phyloP scores from a whole-genome alignment of 371 early-diverging fungal species.

The Mucor racemosus region DNA sequence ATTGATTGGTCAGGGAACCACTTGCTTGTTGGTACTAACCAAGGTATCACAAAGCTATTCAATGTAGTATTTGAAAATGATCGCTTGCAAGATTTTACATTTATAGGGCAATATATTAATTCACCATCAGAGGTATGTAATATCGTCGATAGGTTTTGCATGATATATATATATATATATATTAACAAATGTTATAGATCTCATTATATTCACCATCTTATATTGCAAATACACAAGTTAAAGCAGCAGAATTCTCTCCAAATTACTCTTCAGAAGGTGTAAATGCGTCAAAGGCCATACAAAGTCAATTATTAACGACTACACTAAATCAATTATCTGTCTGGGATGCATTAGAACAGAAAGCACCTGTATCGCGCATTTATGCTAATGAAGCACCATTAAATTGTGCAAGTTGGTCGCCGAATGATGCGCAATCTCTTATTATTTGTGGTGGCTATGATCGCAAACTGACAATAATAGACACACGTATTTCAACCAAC shows the following conservation, averaged over 20 bases:
- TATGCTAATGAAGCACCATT: conserved; percentile 11
- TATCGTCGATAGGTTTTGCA: background rate
- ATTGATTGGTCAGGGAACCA: conserved; percentile 40
- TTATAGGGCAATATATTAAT: conserved; percentile 28
- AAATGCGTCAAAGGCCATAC: background rate
- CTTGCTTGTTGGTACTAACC: conserved; percentile 33
- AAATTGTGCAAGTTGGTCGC: conserved; percentile 44
- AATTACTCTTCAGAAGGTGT: background rate
- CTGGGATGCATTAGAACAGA: conserved; percentile 36
- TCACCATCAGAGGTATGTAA: conserved; percentile 11
- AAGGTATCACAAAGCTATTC: conserved; percentile 24
- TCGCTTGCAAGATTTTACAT: conserved; percentile 3
- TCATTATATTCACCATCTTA: conserved; percentile 8
- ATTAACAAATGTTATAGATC: background rate
- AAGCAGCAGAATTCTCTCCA: conserved; percentile 31
- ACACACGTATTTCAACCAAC: conserved; percentile 21
- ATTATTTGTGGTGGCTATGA: conserved; percentile 36
- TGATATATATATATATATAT: too few species aligned
- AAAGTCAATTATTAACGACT: conserved; percentile 24
- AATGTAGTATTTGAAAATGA: conserved; percentile 15
- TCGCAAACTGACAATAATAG: conserved; percentile 30
- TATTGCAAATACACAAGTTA: conserved; percentile 30
- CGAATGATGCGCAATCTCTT: conserved; percentile 35
- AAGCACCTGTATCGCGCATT: conserved; percentile 13
- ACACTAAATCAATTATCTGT: conserved; percentile 24